Evolutionary conservation across 257 asterid species (phyloP).

Genomic region (Voacanga thouarsii): DNA sequence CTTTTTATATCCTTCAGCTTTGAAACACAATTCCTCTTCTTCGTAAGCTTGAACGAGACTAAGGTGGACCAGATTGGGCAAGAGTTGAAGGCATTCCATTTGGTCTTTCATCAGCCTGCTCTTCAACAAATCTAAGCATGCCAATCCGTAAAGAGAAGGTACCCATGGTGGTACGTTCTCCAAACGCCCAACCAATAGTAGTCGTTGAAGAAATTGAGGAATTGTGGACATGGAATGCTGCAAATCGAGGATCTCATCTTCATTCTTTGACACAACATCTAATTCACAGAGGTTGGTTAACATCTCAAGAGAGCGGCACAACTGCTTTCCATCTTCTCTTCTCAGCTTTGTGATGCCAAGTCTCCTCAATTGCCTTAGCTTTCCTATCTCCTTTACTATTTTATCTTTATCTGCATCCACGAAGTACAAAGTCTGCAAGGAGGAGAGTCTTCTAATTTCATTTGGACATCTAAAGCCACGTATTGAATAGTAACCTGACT

Average conservation of each 20-base stretch:
- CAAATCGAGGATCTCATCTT: slow-evolving; percentile 14
- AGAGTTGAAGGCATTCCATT: slow-evolving; percentile 1
- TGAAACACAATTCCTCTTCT: slow-evolving; percentile 21
- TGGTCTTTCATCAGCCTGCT: slow-evolving; percentile 11
- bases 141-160: slow-evolving; percentile 18
- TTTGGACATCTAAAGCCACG: slow-evolving; percentile 4
- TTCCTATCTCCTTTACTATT: slow-evolving; percentile 5
- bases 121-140: not conserved
- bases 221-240: not conserved
- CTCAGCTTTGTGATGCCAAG: slow-evolving; percentile 8
- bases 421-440: not conserved
- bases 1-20: slow-evolving; percentile 11
- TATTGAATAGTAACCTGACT: not conserved
- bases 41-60: not conserved
- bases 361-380: slow-evolving; percentile 3
- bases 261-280: not conserved
- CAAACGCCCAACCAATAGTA: slow-evolving; percentile 7
- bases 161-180: slow-evolving; percentile 24
- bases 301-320: not conserved
- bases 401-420: not conserved
- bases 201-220: not conserved
- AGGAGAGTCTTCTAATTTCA: not conserved
- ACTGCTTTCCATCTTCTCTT: not conserved
- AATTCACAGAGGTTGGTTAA: not conserved
- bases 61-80: slow-evolving; percentile 14